A percentile compares a stretch with the other conserved stretches of the same genome.
Conservation (phyloP, 2,329 filamentous ascomycete species). For the Fusarium nurragi region DNA sequence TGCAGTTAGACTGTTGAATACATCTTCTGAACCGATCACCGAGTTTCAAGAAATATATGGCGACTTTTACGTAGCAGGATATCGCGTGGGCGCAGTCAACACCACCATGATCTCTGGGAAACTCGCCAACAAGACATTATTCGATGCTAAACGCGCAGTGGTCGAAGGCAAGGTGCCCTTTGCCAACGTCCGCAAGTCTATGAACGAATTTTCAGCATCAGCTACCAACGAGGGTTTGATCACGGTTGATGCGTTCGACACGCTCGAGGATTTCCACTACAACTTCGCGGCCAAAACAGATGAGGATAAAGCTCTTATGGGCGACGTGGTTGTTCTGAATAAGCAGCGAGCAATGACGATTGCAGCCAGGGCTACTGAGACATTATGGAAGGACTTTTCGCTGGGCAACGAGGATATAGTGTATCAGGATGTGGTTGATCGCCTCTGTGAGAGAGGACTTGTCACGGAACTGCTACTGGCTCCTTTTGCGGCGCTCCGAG, state of each 20-base stretch:
- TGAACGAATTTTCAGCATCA: neutral
- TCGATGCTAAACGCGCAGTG: neutral
- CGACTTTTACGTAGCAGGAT: neutral
- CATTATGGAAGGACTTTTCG: neutral
- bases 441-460: neutral
- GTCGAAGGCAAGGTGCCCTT: neutral
- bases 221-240: neutral
- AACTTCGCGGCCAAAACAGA: neutral
- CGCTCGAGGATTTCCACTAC: neutral
- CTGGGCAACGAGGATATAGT: neutral
- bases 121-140: neutral
- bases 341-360: neutral
- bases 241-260: neutral
- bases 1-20: neutral
- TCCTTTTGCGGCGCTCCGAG: constrained; percentile 1
- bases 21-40: neutral
- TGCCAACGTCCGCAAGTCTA: neutral
- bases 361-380: neutral
- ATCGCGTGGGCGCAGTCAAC: neutral
- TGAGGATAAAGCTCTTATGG: too few species aligned
- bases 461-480: constrained; percentile 12
- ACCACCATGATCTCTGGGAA: neutral
- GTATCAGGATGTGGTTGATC: neutral
- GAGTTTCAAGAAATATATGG: neutral
- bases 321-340: neutral